phyloP scores from a whole-genome alignment of 2,329 filamentous ascomycete species.

The Endothia cerciana region DNA sequence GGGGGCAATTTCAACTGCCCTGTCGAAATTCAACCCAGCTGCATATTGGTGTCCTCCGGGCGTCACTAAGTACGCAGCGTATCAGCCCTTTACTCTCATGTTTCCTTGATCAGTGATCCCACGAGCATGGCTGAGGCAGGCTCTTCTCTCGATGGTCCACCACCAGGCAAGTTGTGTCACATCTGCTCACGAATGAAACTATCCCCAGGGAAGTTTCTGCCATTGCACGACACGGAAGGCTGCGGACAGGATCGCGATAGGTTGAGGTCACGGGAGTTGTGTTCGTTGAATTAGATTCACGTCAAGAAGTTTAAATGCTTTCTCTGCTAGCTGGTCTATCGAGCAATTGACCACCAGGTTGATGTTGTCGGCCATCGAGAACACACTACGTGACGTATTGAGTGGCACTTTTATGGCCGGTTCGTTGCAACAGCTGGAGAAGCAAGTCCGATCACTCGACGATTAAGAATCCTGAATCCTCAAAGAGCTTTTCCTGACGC shows the following conservation, averaged over 20 bases:
- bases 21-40: too few relatives aligned
- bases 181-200: not conserved
- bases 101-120: not conserved
- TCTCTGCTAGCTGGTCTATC: not conserved
- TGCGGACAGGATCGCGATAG: not conserved
- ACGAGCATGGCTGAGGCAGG: not conserved
- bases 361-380: not conserved
- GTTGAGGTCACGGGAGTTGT: not conserved
- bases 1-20: too few relatives aligned
- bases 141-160: not conserved
- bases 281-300: not conserved
- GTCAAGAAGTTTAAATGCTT: not conserved
- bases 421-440: not conserved
- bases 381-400: not conserved
- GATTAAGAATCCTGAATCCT: not conserved
- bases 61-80: not conserved
- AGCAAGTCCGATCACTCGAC: not conserved
- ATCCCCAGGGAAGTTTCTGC: not conserved
- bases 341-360: not conserved
- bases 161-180: not conserved
- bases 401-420: slow-evolving; percentile 3
- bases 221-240: not conserved
- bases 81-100: not conserved
- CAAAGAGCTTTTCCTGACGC: not conserved
- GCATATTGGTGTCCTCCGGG: not conserved